These are phyloP conservation scores for Castanea mollissima DNA, from an alignment of 306 rosid genomes.

Conservation along the genomic window DNA sequence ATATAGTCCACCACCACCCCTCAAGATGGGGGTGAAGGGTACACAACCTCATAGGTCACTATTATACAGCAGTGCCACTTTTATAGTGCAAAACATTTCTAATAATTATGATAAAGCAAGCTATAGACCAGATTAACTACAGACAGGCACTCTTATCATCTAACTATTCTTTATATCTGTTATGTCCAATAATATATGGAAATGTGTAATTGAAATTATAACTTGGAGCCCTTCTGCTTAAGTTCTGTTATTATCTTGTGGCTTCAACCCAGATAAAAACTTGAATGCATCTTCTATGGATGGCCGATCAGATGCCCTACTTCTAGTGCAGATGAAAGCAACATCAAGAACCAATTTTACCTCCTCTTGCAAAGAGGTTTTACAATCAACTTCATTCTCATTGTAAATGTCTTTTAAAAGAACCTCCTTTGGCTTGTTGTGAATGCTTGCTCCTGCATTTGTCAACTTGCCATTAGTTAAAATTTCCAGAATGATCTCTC, in stretches of 20 bases:
- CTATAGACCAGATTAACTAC: conserved; percentile 36
- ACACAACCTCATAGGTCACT: neutral
- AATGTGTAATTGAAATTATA: conserved; percentile 27
- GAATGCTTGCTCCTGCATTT: conserved; percentile 50
- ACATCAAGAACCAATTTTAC: conserved; percentile 57
- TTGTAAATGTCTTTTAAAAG: conserved; percentile 56
- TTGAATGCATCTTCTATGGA: conserved; percentile 68
- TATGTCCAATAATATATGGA: neutral
- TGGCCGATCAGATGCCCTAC: conserved; percentile 59
- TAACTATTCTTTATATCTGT: conserved; percentile 31
- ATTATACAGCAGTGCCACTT: neutral
- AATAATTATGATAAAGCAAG: conserved; percentile 29
- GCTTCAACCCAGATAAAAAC: conserved; percentile 59
- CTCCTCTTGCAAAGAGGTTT: conserved; percentile 51
- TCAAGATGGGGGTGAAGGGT: neutral
- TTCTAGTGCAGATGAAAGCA: conserved; percentile 71
- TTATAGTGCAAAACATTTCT: conserved; percentile 6
- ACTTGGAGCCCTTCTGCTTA: conserved; percentile 28
- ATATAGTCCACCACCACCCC: neutral
- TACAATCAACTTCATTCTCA: conserved; percentile 52
- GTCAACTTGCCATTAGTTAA: conserved; percentile 57
- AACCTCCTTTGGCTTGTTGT: conserved; percentile 53
- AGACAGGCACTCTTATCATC: conserved; percentile 36
- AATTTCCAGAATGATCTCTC: conserved; percentile 70
- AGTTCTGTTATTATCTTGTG: conserved; percentile 30